phyloP scores from a whole-genome alignment of 1,139 yeast genomes.

The Scheffersomyces insectosa region DNA sequence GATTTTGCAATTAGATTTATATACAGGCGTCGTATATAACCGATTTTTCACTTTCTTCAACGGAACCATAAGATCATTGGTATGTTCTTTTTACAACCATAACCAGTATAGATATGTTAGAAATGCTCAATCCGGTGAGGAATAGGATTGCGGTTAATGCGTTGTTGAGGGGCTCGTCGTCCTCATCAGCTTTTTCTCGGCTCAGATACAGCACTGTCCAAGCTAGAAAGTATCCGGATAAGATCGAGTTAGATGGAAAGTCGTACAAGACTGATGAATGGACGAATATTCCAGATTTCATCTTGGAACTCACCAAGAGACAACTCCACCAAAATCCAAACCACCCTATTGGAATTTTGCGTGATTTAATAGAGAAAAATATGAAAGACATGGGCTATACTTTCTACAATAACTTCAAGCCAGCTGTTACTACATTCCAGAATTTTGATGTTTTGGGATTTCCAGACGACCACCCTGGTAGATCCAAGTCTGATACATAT shows the following conservation, averaged over 20 bases:
- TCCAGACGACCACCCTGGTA: slow-evolving; percentile 90
- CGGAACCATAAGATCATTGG: too few species aligned
- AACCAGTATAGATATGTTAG: not conserved
- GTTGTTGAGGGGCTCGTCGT: not conserved
- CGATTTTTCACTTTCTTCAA: too few species aligned
- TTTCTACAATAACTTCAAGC: slow-evolving; percentile 76
- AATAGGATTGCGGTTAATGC: not conserved
- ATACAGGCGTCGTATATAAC: too few species aligned
- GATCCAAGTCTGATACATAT: slow-evolving; percentile 91
- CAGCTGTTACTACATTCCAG: slow-evolving; percentile 78
- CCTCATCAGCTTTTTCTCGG: not conserved
- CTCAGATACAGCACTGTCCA: not conserved
- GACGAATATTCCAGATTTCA: slow-evolving; percentile 84
- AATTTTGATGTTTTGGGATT: slow-evolving; percentile 92
- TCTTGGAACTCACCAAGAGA: slow-evolving; percentile 67
- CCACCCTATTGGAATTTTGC: slow-evolving; percentile 89
- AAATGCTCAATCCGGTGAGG: not conserved
- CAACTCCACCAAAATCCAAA: slow-evolving; percentile 69
- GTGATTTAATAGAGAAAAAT: slow-evolving; percentile 68
- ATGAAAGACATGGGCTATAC: slow-evolving; percentile 73
- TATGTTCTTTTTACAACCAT: too few species aligned
- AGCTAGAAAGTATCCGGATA: slow-evolving; percentile 22
- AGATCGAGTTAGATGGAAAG: slow-evolving; percentile 49
- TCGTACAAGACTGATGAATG: slow-evolving; percentile 66
- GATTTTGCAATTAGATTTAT: too few species aligned